phyloP scores from a whole-genome alignment of 371 early-diverging fungal genomes.

The Mortierella sp. region DNA sequence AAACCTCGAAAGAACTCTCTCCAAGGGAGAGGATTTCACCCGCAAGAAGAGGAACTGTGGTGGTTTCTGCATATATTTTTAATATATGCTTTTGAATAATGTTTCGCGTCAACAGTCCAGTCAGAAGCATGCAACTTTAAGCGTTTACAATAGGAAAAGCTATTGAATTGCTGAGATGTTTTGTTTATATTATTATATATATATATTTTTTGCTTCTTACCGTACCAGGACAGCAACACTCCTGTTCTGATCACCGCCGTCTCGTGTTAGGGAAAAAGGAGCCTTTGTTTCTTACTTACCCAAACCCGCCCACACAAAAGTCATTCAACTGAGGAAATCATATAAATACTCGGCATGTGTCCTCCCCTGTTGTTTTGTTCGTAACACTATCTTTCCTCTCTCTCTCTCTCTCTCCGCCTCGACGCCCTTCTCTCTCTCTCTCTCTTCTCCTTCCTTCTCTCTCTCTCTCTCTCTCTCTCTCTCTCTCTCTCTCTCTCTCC shows the following conservation, averaged over 20 bases:
- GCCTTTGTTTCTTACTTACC: background rate
- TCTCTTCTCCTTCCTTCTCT: background rate
- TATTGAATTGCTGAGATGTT: background rate
- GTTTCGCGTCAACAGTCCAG: conserved; percentile 10
- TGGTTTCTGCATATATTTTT: conserved; percentile 6
- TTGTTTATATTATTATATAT: background rate
- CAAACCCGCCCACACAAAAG: background rate
- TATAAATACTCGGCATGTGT: conserved; percentile 16
- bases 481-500: background rate
- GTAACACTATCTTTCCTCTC: background rate
- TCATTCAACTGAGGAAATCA: background rate
- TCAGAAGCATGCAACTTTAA: conserved; percentile 3
- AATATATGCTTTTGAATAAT: background rate
- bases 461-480: background rate
- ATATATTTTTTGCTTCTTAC: background rate
- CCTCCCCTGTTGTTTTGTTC: background rate
- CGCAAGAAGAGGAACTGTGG: background rate
- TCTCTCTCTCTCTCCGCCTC: conserved; percentile 2
- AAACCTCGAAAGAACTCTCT: background rate
- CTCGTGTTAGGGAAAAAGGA: background rate
- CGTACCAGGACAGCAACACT: background rate
- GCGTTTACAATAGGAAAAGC: background rate
- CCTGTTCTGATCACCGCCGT: background rate
- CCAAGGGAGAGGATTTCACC: conserved; percentile 2
- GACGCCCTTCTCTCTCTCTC: background rate